Evolutionary conservation across 192 early-diverging fungal genomes (phyloP).

Genomic region (Paraglomus brasilianum): DNA sequence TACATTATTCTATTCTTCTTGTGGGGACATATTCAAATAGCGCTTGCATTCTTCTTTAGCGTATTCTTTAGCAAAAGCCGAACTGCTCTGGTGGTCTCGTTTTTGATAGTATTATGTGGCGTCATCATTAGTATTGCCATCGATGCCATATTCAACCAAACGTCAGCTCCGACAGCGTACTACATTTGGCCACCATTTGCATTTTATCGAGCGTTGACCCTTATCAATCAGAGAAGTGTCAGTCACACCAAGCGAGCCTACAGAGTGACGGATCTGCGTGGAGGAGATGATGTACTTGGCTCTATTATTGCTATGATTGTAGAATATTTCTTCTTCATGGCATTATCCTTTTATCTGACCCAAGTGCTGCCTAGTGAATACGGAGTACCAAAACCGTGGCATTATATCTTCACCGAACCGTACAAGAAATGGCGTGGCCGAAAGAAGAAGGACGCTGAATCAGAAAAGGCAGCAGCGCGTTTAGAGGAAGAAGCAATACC

Average conservation of each 20-base stretch:
- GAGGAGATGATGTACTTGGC: slow-evolving; percentile 54
- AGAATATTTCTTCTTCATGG: slow-evolving; percentile 48
- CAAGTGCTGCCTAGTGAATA: slow-evolving; percentile 62
- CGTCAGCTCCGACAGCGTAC: slow-evolving; percentile 44
- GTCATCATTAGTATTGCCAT: slow-evolving; percentile 62
- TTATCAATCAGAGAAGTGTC: slow-evolving; percentile 55
- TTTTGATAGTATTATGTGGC: slow-evolving; percentile 63
- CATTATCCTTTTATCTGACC: slow-evolving; percentile 45
- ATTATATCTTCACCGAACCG: slow-evolving; percentile 49
- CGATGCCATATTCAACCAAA: slow-evolving; percentile 40
- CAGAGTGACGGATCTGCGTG: slow-evolving; percentile 47
- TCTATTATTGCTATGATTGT: slow-evolving; percentile 57
- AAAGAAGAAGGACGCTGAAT: slow-evolving; percentile 5
- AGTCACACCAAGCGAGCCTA: slow-evolving; percentile 47
- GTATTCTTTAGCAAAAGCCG: slow-evolving; percentile 60
- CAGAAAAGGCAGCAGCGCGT: not conserved
- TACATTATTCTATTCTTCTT: slow-evolving; percentile 59
- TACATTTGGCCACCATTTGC: slow-evolving; percentile 75
- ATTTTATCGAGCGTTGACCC: slow-evolving; percentile 56
- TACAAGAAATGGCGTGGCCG: slow-evolving; percentile 35
- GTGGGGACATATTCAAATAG: slow-evolving; percentile 67
- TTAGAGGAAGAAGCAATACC: slow-evolving; percentile 32
- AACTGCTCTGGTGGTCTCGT: slow-evolving; percentile 58
- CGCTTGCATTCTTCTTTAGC: slow-evolving; percentile 62
- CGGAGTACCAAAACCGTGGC: slow-evolving; percentile 64